Evolutionary conservation across 1,284 basidiomycete species (phyloP).

Genomic region (Wallemia hederae): DNA sequence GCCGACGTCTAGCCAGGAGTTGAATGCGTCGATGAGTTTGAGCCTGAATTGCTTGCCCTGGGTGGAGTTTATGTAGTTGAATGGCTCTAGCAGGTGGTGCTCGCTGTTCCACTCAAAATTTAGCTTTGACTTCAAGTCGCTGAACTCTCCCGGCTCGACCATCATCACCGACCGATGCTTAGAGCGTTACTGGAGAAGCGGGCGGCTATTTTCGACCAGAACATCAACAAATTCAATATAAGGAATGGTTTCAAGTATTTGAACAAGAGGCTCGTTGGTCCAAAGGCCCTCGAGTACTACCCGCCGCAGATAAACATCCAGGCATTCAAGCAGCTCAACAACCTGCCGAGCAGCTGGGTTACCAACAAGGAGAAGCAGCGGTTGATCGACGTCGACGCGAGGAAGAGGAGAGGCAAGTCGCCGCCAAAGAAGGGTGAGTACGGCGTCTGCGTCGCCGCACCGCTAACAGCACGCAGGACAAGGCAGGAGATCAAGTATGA

Average conservation of each 20-base stretch:
- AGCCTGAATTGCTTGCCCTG: conserved; percentile 83
- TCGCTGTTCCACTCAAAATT: background rate
- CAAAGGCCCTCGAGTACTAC: conserved; percentile 48
- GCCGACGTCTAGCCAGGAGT: conserved; percentile 65
- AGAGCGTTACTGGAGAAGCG: conserved; percentile 12
- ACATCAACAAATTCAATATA: conserved; percentile 43
- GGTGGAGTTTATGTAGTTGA: conserved; percentile 49
- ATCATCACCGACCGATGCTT: background rate
- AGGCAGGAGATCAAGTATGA: background rate
- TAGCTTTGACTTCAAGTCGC: background rate
- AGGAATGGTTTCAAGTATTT: conserved; percentile 67
- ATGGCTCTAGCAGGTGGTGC: conserved; percentile 43
- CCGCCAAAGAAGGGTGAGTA: conserved; percentile 32
- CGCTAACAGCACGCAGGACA: background rate
- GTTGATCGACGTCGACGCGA: conserved; percentile 32
- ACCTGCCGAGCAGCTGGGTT: conserved; percentile 18
- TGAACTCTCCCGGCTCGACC: background rate
- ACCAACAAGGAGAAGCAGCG: conserved; percentile 34
- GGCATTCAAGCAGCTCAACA: conserved; percentile 25
- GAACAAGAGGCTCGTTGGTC: conserved; percentile 37
- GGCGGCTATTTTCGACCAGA: conserved; percentile 47
- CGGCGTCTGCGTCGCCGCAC: background rate
- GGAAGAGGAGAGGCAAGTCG: conserved; percentile 43
- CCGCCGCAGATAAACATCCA: conserved; percentile 28
- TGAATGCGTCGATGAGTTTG: conserved; percentile 77